Evolutionary conservation across 2,329 filamentous ascomycete genomes (phyloP).

Genomic region (Talaromyces pinophilus): DNA sequence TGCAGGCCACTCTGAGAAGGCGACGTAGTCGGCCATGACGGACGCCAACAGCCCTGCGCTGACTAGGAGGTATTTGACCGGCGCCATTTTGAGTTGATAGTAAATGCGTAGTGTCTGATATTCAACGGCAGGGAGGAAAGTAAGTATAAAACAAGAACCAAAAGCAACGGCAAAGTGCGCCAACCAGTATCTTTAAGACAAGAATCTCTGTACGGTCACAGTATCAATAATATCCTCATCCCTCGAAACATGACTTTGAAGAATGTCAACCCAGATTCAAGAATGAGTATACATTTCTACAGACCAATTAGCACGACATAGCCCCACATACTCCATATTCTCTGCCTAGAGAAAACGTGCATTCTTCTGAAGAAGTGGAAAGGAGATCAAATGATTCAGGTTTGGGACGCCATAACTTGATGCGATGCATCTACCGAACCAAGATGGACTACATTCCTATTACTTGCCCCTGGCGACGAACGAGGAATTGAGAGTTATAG

Average conservation of each 20-base stretch:
- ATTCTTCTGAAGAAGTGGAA: not conserved
- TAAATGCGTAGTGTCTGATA: not conserved
- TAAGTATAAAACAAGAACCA: not conserved
- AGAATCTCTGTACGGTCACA: not conserved
- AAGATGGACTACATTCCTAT: not conserved
- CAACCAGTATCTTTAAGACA: not conserved
- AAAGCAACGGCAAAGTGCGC: not conserved
- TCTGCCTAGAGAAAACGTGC: not conserved
- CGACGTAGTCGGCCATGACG: slow-evolving; percentile 51
- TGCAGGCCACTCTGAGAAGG: slow-evolving; percentile 56
- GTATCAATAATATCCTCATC: not conserved
- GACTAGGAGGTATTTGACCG: slow-evolving; percentile 52
- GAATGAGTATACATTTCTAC: not conserved
- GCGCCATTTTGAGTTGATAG: slow-evolving; percentile 49
- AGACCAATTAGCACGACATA: not conserved
- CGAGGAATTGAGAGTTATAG: not conserved
- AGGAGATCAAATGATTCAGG: not conserved
- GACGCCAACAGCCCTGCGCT: slow-evolving; percentile 47
- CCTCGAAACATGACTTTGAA: not conserved
- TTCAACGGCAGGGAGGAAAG: not conserved
- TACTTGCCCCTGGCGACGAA: not conserved
- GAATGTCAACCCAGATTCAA: slow-evolving; percentile 2
- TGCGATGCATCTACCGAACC: not conserved
- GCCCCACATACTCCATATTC: not conserved
- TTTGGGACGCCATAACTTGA: not conserved